Evolutionary conservation across 441 rosid genomes (phyloP).

Genomic region (Kokia cookei): DNA sequence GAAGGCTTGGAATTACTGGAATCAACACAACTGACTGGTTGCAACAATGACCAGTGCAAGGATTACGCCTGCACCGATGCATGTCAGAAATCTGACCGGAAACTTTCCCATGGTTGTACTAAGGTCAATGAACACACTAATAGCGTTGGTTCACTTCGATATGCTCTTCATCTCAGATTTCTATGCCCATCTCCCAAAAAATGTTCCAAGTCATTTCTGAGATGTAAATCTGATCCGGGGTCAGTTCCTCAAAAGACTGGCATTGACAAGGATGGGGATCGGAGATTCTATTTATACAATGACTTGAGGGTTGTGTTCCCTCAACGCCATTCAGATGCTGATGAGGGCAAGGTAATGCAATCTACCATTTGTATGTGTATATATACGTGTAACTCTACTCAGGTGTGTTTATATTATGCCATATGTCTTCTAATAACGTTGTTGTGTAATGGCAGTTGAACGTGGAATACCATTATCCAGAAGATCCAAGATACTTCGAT

Average conservation of each 20-base stretch:
- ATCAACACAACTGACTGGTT: constrained; percentile 19
- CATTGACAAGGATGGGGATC: constrained; percentile 37
- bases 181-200: constrained; percentile 64
- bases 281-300: constrained; percentile 84
- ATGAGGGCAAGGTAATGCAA: constrained; percentile 89
- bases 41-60: constrained; percentile 19
- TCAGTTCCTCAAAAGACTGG: constrained; percentile 30
- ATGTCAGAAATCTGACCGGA: constrained; percentile 17
- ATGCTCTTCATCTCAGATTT: constrained; percentile 89
- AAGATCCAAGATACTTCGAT: constrained; percentile 73
- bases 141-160: constrained; percentile 71
- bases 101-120: constrained; percentile 29
- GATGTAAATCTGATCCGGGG: constrained; percentile 37
- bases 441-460: constrained; percentile 54
- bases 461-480: constrained; percentile 24
- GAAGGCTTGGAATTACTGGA: constrained; percentile 26
- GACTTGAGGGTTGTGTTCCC: constrained; percentile 93
- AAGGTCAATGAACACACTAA: constrained; percentile 50
- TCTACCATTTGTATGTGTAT: background rate
- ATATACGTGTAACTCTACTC: background rate
- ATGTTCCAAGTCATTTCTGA: constrained; percentile 40
- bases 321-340: constrained; percentile 92
- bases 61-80: constrained; percentile 16
- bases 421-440: background rate
- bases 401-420: background rate